These are phyloP conservation scores for Cytospora piceae DNA, from an alignment of 2,329 filamentous ascomycete genomes.

Conservation along the genomic window DNA sequence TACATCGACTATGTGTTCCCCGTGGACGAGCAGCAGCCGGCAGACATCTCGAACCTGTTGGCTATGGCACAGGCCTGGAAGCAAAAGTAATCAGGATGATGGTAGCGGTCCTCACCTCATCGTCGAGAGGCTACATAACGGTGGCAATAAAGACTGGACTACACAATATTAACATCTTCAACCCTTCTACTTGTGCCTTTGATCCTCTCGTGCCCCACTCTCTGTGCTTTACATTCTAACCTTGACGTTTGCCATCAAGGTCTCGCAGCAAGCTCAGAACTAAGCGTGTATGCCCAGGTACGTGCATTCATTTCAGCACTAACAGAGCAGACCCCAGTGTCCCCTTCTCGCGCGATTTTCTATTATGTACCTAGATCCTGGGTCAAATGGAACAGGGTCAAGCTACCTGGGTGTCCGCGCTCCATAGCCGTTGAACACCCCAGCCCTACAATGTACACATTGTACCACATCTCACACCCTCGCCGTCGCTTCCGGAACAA, in stretches of 20 bases:
- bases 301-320: neutral
- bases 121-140: neutral
- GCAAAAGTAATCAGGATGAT: constrained; percentile 48
- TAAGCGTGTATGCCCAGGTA: neutral
- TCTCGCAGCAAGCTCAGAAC: neutral
- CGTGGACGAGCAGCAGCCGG: constrained; percentile 85
- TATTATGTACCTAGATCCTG: neutral
- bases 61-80: constrained; percentile 90
- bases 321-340: neutral
- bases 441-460: neutral
- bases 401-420: neutral
- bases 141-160: neutral
- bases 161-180: neutral
- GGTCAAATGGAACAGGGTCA: neutral
- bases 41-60: constrained; percentile 81
- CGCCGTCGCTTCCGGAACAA: neutral
- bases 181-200: neutral
- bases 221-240: too few relatives aligned
- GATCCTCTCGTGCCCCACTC: neutral
- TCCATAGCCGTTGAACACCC: neutral
- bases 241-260: too few relatives aligned
- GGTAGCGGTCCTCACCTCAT: neutral
- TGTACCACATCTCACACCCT: too few relatives aligned
- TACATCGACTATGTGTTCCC: constrained; percentile 98
- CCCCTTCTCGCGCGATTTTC: neutral